These are phyloP conservation scores for Pythium aquatile DNA, from an alignment of 352 stramenopile species.

Conservation along the genomic window DNA sequence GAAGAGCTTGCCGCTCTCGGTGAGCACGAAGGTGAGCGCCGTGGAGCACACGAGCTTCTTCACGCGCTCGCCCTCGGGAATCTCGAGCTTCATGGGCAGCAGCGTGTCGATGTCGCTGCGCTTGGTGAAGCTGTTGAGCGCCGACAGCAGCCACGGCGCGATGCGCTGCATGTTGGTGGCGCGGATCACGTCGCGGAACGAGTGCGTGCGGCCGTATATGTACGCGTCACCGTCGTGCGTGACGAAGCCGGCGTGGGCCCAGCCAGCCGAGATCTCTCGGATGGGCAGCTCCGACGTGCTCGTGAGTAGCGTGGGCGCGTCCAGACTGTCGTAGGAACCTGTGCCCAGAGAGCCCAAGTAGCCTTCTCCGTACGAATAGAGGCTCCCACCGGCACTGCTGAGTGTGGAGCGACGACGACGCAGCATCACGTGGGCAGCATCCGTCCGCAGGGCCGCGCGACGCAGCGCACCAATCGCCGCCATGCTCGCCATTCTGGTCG, in stretches of 20 bases:
- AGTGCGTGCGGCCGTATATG: constrained; percentile 77
- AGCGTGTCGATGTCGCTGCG: constrained; percentile 64
- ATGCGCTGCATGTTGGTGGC: constrained; percentile 84
- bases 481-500: constrained; percentile 1
- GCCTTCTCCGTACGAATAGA: constrained; percentile 79
- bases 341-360: constrained; percentile 75
- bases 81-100: constrained; percentile 45
- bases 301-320: constrained; percentile 39
- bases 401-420: constrained; percentile 17
- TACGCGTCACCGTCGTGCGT: constrained; percentile 66
- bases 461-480: not conserved
- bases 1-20: constrained; percentile 78
- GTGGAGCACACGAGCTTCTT: constrained; percentile 83
- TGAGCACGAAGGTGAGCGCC: constrained; percentile 74
- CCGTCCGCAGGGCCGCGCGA: not conserved
- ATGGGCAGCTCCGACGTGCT: constrained; percentile 47
- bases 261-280: constrained; percentile 69
- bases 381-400: not conserved
- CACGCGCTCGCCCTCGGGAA: constrained; percentile 58
- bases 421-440: not conserved
- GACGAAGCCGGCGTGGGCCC: constrained; percentile 74
- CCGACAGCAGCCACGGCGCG: constrained; percentile 60
- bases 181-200: constrained; percentile 82
- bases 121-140: constrained; percentile 75
- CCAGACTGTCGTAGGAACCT: constrained; percentile 58